A percentile compares a stretch with the other conserved stretches of the same genome.
phyloP scores from a whole-genome alignment of 805 yeast species.

The Candida palmyrensis region DNA sequence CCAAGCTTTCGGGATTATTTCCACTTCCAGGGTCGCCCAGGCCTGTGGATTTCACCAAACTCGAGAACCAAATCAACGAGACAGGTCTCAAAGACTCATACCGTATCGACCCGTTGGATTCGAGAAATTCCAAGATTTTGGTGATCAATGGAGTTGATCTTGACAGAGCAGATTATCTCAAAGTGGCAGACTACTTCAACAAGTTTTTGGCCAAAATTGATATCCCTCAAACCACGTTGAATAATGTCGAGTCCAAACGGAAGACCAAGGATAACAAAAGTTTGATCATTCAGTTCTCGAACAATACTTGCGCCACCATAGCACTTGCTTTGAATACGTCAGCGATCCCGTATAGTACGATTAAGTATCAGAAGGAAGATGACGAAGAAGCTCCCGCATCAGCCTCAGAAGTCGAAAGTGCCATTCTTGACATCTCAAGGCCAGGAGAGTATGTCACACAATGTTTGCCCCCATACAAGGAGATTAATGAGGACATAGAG shows the following conservation, averaged over 20 bases:
- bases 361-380: constrained; percentile 17
- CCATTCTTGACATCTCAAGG: constrained; percentile 15
- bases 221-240: constrained; percentile 30
- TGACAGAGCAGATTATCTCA: constrained; percentile 25
- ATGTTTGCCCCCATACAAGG: constrained; percentile 13
- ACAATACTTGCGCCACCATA: constrained; percentile 50
- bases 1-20: constrained; percentile 74
- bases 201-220: constrained; percentile 41
- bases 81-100: constrained; percentile 33
- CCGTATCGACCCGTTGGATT: constrained; percentile 34
- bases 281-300: constrained; percentile 48
- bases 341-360: constrained; percentile 20
- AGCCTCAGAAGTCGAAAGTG: not conserved
- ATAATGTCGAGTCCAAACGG: constrained; percentile 27
- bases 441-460: constrained; percentile 35
- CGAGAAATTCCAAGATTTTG: constrained; percentile 26
- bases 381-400: constrained; percentile 1
- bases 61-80: too few species aligned
- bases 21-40: constrained; percentile 66
- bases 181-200: constrained; percentile 42
- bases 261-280: constrained; percentile 31
- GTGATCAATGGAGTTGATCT: constrained; percentile 30
- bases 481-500: constrained; percentile 13
- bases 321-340: constrained; percentile 40
- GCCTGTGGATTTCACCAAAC: constrained; percentile 37